Evolutionary conservation across 1,284 basidiomycete species (phyloP).

Genomic region (Ceratobasidium sp.): DNA sequence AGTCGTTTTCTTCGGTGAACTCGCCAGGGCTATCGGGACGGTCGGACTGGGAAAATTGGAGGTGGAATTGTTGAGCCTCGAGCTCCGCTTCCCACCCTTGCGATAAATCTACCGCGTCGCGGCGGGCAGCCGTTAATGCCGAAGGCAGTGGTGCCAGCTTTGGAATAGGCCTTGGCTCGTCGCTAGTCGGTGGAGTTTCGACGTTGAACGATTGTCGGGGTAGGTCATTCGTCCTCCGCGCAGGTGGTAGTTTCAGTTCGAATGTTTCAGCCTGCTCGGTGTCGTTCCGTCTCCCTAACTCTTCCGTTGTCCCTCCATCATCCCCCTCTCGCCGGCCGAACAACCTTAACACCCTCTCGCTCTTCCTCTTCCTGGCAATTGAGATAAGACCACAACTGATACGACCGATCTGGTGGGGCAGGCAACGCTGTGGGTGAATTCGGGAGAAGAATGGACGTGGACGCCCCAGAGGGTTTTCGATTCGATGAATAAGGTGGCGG

Average conservation of each 20-base stretch:
- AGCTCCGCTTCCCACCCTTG: neutral
- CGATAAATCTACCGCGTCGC: neutral
- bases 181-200: neutral
- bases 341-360: neutral
- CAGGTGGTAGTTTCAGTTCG: slow-evolving; percentile 1
- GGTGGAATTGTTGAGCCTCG: neutral
- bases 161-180: neutral
- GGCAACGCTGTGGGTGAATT: neutral
- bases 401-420: neutral
- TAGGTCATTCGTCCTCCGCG: slow-evolving; percentile 27
- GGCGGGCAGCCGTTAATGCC: neutral
- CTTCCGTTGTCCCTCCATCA: neutral
- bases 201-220: neutral
- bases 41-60: neutral
- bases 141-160: neutral
- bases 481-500: slow-evolving; percentile 1
- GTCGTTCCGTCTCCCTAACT: neutral
- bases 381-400: neutral
- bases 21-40: slow-evolving; percentile 1
- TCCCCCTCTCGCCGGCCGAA: neutral
- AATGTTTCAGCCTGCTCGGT: neutral
- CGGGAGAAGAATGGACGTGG: neutral
- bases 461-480: neutral
- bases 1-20: slow-evolving; percentile 34
- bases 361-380: neutral